Base-by-base conservation (phyloP, 768 basidiomycete species). In the Lanmaoa pseudosensibilis region DNA sequence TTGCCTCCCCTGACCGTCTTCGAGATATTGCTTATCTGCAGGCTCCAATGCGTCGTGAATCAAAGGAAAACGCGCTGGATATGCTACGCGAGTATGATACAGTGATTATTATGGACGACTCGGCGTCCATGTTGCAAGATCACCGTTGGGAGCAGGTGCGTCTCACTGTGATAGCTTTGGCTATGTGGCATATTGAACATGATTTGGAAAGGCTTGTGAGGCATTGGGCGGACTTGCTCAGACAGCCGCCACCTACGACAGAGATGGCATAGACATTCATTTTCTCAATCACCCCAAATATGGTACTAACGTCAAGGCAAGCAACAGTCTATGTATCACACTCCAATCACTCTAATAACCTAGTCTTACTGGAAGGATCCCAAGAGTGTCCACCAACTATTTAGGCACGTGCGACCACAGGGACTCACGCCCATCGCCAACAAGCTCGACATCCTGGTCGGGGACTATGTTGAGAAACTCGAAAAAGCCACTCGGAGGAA, bases 101-200 rank as follows among this genome's bases (percentile, higher is more conserved):
- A 0, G 76, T 85, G 12, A 69, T 86, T 43, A 65, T 87, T 39
- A 74, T 87, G 52, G 83, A 85, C 66, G 85, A 87, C 65, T 86
- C 85, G 5, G 67, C 66, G 8, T 85, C 84, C 4, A 86, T 87
- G 85, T 54, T 61, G 18, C 46, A 49, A 5, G 77, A 76, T 3
- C 45, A 48, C 2, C 70, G 73, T 12, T 87, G 86, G 86, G 47
- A 58, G 13, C 81, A 84, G 74, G 83, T 84, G 32, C 15, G 60
- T 46, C 5, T 15, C 10, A 7, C 15, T 16, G 5, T 44, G n/a
- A 25, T 12, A 7, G 15, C 10, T 5, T 5, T 33, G 25, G 25
- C 10, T 21, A 21, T 8, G 10, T 8, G 15, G 23, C 19, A 27
- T 53, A 34, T 52, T 30, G 9, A 56, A 25, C 25, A 33, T 34